Base-by-base conservation (phyloP, 169 alveolate species). In the Babesia bovis region DNA sequence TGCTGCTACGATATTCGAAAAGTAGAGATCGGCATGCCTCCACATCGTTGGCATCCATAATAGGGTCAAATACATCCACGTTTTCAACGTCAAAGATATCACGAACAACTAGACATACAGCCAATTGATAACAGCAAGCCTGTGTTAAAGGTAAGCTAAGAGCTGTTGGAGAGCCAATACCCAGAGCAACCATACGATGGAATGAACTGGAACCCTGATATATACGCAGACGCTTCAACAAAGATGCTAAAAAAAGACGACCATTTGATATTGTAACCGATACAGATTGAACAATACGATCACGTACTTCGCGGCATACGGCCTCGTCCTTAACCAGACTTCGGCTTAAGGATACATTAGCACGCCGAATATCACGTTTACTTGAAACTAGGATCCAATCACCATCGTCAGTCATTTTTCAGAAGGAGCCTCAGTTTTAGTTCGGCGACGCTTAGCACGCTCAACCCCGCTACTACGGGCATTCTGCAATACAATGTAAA, bases 31-130 rank as follows among this genome's bases (percentile, higher is more conserved):
- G 44, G 66, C 88, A 81, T 1, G 58, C 60, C 26, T 71, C 65
- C 19, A 28, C 25, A 63, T 81, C 88, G 26, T 42, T 71, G 28
- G n/a, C 68, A 25, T 69, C 55, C 88, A 81, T 81, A 4, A 70
- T 52, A 17, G 88, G 88, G 52, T 81, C 88, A 33, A 61, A 81
- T 9, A 81, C 63, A 63, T 70, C 69, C 40, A 70, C 81, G n/a
- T 12, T n/a, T 3, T 25, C 26, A 6, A 52, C 61, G 7, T 28
- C 45, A 13, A 81, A 55, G 0, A 25, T 10, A 9, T 81, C 51
- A 21, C 66, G 44, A 15, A 70, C 58, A 21, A 81, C 38, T 17
- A 65, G 50, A 32, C 79, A 70, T 5, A 71, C 65, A 0, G 63
- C 73, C 63, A 49, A 19, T 35, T 81, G 88, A 36, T 33, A 81